Base-by-base conservation (phyloP, 1,284 basidiomycete species). In the Puccinia coronata region DNA sequence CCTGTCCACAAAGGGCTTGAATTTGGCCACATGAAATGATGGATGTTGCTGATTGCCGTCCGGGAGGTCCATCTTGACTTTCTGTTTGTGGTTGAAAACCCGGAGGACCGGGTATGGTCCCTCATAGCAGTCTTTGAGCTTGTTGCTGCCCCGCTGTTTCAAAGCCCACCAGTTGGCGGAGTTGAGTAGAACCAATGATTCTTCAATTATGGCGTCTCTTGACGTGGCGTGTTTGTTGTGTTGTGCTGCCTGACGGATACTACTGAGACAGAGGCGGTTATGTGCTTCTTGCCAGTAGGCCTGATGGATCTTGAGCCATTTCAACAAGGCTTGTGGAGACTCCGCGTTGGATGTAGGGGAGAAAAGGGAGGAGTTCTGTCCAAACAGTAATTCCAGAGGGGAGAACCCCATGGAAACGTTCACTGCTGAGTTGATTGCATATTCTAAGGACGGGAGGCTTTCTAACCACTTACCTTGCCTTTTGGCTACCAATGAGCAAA, bases 331-430 rank as follows among this genome's bases (percentile, higher is more conserved):
- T 8, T 8, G 55, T 57, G 55, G 55, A 31, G 20, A 6, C 9
- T 31, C 20, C 8, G 8, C 9, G 9, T 57, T 23, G 28, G 28
- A 23, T 6, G 9, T 57, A 23, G 55, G 87, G 20, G 0, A 83
- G 80, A 0, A n/a, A 23, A 57, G 20, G 20, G 55, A 9, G 55
- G 55, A 23, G n/a, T 6, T 6, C 9, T 23, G 20, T 9, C 82
- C 82, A 34, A 79, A 69, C 0, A 81, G 71, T 8, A 83, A 41
- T 34, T 83, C 80, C 25, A 83, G 83, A 5, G 82, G 82, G 2
- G 82, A 43, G 14, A 53, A 14, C 20, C 83, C 75, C 0, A 82
- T 84, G 14, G 83, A 77, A 2, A 61, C 71, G 63, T 84, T 84
- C 20, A 57, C 25, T 12, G 80, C 69, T 6, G 61, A 49, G 75